These are phyloP conservation scores for Adansonia madagascariensis DNA, from an alignment of 441 rosid genomes.

Conservation along the genomic window DNA sequence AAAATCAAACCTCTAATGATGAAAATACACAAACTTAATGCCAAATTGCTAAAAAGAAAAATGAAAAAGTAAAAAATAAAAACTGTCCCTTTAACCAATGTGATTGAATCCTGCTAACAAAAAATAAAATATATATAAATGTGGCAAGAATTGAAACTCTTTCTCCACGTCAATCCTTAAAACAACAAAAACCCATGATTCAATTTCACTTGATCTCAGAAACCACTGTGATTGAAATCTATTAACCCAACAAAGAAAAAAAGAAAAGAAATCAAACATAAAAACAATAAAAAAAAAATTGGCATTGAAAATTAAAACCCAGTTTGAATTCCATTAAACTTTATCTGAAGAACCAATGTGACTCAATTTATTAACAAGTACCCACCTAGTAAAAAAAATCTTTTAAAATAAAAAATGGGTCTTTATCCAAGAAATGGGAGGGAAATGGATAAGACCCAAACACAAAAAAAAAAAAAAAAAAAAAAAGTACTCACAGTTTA, in stretches of 20 bases:
- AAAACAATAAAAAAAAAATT: no score
- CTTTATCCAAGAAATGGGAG: conserved; percentile 3
- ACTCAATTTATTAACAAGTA: conserved; percentile 1
- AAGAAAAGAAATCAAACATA: not conserved
- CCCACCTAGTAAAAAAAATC: not conserved
- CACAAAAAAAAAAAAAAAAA: no score
- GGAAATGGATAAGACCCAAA: not conserved
- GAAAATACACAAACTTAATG: not conserved
- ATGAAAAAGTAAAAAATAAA: no score
- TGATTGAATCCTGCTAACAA: conserved; percentile 4
- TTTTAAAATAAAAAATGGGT: not conserved
- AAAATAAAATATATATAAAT: not conserved
- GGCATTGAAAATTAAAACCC: not conserved
- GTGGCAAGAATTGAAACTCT: not conserved
- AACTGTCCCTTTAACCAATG: conserved; percentile 11
- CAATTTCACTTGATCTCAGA: conserved; percentile 17
- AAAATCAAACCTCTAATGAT: not conserved
- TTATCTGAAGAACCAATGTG: conserved; percentile 1
- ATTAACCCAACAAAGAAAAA: not conserved
- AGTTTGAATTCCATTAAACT: conserved; percentile 4
- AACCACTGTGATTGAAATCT: conserved; percentile 5
- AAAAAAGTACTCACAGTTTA: no score
- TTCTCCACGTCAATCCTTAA: conserved; percentile 14
- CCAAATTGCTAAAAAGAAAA: no score
- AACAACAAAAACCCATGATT: conserved; percentile 10